A percentile compares a stretch with the other conserved stretches of the same genome.
These are phyloP conservation scores for Pseudocercospora fuligena DNA, from an alignment of 2,329 filamentous ascomycete genomes.

Conservation along the genomic window DNA sequence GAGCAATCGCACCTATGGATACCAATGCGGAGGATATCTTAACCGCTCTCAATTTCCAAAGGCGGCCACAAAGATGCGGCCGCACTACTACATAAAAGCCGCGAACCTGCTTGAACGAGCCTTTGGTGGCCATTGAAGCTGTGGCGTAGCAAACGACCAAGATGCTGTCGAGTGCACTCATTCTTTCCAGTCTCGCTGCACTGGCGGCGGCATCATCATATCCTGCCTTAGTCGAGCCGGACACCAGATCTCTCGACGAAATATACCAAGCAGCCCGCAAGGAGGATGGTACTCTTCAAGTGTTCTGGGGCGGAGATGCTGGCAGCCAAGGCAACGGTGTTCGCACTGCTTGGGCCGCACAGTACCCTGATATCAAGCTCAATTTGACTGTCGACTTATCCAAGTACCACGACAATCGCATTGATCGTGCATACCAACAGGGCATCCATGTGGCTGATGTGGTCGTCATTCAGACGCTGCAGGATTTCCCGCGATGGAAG, in stretches of 20 bases:
- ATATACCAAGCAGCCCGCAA: conserved; percentile 56
- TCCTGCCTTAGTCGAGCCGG: conserved; percentile 32
- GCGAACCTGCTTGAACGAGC: neutral
- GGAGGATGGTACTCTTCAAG: conserved; percentile 53
- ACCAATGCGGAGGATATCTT: neutral
- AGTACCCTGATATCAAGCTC: conserved; percentile 57
- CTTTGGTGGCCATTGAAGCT: neutral
- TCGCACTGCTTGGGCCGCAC: conserved; percentile 51
- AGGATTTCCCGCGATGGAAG: conserved; percentile 60
- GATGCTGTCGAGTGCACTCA: neutral
- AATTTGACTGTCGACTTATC: conserved; percentile 61
- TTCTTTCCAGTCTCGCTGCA: neutral
- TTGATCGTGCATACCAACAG: conserved; percentile 44
- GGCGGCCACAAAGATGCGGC: neutral
- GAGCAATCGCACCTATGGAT: neutral
- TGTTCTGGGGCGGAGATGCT: conserved; percentile 48
- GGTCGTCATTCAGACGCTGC: conserved; percentile 56
- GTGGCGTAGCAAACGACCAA: neutral
- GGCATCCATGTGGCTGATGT: conserved; percentile 54
- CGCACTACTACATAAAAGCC: neutral
- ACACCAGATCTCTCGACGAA: conserved; percentile 56
- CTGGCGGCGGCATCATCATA: conserved; percentile 11
- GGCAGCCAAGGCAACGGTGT: conserved; percentile 44
- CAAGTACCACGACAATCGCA: conserved; percentile 57
- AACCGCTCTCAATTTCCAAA: neutral